Base-by-base conservation (phyloP, 116 monocot species). In the Papilionanthe hybrid region DNA sequence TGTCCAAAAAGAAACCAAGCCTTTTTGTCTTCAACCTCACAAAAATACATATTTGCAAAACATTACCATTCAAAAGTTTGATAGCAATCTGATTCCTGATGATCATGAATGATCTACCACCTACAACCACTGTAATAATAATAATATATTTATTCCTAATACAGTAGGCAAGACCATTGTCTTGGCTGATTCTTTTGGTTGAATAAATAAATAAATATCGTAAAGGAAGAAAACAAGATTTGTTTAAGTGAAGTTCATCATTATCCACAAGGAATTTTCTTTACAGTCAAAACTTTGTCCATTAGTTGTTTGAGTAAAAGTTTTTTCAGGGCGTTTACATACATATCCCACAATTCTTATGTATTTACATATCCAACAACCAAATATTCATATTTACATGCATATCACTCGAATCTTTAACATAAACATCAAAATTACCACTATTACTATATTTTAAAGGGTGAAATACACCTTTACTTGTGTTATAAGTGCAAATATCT, bases 21-120 rank as follows among this genome's bases (percentile, higher is more conserved):
- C 65, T 27, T 37, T 65, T 65, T 65, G 65, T 65, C 65, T 65
- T 65, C 15, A 10, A 27, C 65, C 65, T 65, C 65, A 65, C 65
- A 65, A 9, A 23, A 65, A 27, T 2, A 65, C 9, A 1, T 37
- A 37, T 65, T 27, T 65, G 65, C 27, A 27, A 20, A 65, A 9
- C 25, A 65, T 27, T 65, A 23, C 27, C 65, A 65, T 27, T 65
- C 1, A 65, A 65, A 65, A 65, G 27, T 25, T 25, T 65, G 27
- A 65, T 25, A 65, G 25, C 65, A 65, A 65, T 27, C 27, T 65
- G 65, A 65, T 65, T 27, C 65, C 65, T 2, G 11, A 65, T 65
- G 65, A 11, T 27, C 27, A 27, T 53, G 27, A 65, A 25, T 65
- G 65, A 23, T 25, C 4, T 2, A 65, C 6, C 65, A 23, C 9